A percentile compares a stretch with the other conserved stretches of the same genome.
Conservation (phyloP, 352 stramenopile genomes). For the Globisporangium echinulatum region DNA sequence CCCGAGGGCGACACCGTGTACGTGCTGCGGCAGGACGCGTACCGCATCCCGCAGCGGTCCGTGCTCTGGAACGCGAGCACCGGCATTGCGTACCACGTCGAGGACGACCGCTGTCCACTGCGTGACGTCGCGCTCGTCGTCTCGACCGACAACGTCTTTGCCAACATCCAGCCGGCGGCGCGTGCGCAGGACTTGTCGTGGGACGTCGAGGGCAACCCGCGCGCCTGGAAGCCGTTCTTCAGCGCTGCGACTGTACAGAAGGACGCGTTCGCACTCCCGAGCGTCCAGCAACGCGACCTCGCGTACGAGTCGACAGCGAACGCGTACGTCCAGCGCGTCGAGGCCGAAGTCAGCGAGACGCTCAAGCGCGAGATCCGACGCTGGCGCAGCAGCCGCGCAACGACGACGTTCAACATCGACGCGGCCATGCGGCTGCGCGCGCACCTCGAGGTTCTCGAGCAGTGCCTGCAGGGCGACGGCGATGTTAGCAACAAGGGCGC, state of each 20-base stretch:
- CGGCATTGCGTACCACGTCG: slow-evolving; percentile 64
- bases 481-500: background rate
- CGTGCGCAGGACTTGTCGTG: slow-evolving; percentile 65
- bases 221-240: slow-evolving; percentile 86
- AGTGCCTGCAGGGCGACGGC: slow-evolving; percentile 9
- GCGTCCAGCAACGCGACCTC: slow-evolving; percentile 52
- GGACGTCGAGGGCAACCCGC: slow-evolving; percentile 70
- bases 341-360: slow-evolving; percentile 69
- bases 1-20: slow-evolving; percentile 88
- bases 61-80: slow-evolving; percentile 89
- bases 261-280: slow-evolving; percentile 21
- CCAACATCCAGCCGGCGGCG: slow-evolving; percentile 70
- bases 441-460: slow-evolving; percentile 70
- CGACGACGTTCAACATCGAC: slow-evolving; percentile 87
- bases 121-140: slow-evolving; percentile 82
- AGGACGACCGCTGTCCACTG: slow-evolving; percentile 81
- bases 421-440: slow-evolving; percentile 67
- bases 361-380: slow-evolving; percentile 84
- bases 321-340: slow-evolving; percentile 58
- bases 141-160: slow-evolving; percentile 87
- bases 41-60: slow-evolving; percentile 36
- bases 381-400: slow-evolving; percentile 79
- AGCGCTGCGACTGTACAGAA: slow-evolving; percentile 17
- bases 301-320: slow-evolving; percentile 49
- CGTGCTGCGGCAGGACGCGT: slow-evolving; percentile 57